These are phyloP conservation scores for Brasenia schreberi DNA, from an alignment of 164 flowering plant genomes.

Conservation along the genomic window DNA sequence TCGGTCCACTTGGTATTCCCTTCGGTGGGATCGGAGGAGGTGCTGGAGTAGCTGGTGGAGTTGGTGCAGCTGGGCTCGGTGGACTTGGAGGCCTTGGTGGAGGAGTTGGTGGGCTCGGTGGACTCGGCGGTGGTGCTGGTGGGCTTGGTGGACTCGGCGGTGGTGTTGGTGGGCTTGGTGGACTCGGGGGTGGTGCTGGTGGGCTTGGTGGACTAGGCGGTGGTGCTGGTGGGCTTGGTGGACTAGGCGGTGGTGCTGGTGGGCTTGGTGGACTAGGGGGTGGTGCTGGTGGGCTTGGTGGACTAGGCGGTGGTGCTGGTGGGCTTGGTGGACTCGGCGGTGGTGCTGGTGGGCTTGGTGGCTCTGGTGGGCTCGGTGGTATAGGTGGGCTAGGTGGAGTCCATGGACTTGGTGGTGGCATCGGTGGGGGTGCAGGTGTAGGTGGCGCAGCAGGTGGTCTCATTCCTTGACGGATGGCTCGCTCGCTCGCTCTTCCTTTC, in stretches of 20 bases:
- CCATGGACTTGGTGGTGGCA: conserved; percentile 1
- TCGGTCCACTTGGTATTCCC: neutral
- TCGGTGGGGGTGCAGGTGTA: neutral
- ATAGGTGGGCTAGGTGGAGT: neutral
- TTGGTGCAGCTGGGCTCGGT: conserved; percentile 1
- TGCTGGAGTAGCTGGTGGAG: conserved; percentile 4
- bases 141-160: conserved; percentile 2
- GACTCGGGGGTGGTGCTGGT: neutral
- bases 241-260: neutral
- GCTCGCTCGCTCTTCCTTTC: neutral
- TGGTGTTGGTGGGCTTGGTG: neutral
- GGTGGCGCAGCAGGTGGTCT: neutral
- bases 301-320: conserved; percentile 1
- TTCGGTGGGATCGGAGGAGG: neutral
- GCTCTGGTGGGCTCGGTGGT: neutral
- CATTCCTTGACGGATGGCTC: neutral
- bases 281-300: conserved; percentile 2
- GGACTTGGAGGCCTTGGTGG: conserved; percentile 5
- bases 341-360: conserved; percentile 4
- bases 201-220: conserved; percentile 1
- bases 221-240: conserved; percentile 1
- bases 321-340: no score
- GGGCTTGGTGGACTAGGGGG: conserved; percentile 3
- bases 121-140: neutral
- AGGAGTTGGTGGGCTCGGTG: conserved; percentile 1